These are phyloP conservation scores for Daldinia caldariorum DNA, from an alignment of 495 filamentous ascomycete species.

Conservation along the genomic window DNA sequence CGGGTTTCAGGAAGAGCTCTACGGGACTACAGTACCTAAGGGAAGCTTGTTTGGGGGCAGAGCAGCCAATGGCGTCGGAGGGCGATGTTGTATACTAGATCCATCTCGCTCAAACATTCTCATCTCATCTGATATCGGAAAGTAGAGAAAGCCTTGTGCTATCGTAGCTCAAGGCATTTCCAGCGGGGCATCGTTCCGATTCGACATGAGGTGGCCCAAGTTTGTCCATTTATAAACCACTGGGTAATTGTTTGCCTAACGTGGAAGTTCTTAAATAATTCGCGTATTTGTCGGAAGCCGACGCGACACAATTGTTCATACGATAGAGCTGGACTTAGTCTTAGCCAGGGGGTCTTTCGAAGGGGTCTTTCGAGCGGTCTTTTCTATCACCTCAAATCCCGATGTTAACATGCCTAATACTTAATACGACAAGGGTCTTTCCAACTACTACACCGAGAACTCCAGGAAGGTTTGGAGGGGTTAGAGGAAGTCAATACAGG, in stretches of 20 bases:
- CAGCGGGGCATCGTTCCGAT: neutral
- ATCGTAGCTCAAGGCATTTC: slow-evolving; percentile 30
- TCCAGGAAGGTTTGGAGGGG: neutral
- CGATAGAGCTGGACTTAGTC: neutral
- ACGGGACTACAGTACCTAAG: slow-evolving; percentile 1
- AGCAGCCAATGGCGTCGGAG: slow-evolving; percentile 17
- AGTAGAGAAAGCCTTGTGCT: slow-evolving; percentile 33
- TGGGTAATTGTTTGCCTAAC: neutral
- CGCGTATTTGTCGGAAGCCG: neutral
- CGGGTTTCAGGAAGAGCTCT: slow-evolving; percentile 1
- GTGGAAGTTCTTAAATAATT: neutral
- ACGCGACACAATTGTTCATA: neutral
- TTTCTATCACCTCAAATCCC: neutral
- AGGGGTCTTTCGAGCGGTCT: neutral
- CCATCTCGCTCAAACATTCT: slow-evolving; percentile 28
- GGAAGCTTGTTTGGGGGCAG: slow-evolving; percentile 16
- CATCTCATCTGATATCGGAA: slow-evolving; percentile 4
- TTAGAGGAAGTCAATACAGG: neutral
- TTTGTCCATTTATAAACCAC: neutral
- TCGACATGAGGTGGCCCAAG: slow-evolving; percentile 3
- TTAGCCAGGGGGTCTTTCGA: neutral
- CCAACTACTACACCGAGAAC: slow-evolving; percentile 28
- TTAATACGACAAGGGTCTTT: slow-evolving; percentile 2
- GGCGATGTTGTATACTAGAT: slow-evolving; percentile 7
- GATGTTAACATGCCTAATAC: neutral